Conservation (phyloP, 352 stramenopile genomes). For the Phytophthora meadii region DNA sequence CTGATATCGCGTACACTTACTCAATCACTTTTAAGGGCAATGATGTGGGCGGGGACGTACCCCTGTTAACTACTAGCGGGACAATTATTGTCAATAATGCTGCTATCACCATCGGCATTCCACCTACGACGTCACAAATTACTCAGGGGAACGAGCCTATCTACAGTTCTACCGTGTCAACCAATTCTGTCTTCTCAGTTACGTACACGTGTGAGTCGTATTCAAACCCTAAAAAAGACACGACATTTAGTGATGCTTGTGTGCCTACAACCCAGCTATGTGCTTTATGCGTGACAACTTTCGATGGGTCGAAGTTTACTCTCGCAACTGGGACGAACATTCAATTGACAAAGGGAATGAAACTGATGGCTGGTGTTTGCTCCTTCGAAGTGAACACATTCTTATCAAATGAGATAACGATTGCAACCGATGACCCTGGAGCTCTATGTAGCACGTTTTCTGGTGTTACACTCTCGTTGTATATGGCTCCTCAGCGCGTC, state of each 20-base stretch:
- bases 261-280: constrained; percentile 45
- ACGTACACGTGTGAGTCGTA: constrained; percentile 85
- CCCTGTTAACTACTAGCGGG: constrained; percentile 57
- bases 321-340: constrained; percentile 27
- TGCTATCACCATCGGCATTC: constrained; percentile 21
- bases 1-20: constrained; percentile 82
- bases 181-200: constrained; percentile 47
- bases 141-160: constrained; percentile 65
- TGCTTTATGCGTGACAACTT: constrained; percentile 64
- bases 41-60: constrained; percentile 88
- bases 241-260: constrained; percentile 66
- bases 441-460: constrained; percentile 50
- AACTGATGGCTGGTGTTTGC: constrained; percentile 59
- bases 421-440: constrained; percentile 27
- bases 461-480: constrained; percentile 44
- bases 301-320: constrained; percentile 64
- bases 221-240: constrained; percentile 67
- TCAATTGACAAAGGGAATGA: constrained; percentile 27
- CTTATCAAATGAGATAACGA: constrained; percentile 17
- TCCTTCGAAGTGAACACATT: constrained; percentile 50
- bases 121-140: constrained; percentile 26
- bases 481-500: constrained; percentile 52
- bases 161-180: constrained; percentile 32
- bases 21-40: constrained; percentile 91
- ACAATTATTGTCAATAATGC: constrained; percentile 43